Percentiles rank a stretch among this genome's conserved stretches.
phyloP scores from a whole-genome alignment of 441 rosid species.

The Mallotus japonicus region DNA sequence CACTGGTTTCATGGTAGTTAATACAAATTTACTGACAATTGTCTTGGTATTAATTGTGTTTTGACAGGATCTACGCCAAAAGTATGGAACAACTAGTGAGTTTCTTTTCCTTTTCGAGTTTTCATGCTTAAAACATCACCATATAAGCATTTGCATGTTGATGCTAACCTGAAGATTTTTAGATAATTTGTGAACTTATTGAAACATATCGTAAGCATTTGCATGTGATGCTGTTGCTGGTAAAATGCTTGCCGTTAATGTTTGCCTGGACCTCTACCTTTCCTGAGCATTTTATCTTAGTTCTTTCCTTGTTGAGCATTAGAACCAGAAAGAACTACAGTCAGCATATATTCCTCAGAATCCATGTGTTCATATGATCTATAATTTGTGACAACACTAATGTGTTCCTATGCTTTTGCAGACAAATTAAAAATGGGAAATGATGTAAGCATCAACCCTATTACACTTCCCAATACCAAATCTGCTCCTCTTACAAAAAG shows the following conservation, averaged over 20 bases:
- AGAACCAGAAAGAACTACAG: neutral
- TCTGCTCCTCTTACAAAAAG: slow-evolving; percentile 39
- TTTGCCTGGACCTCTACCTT: slow-evolving; percentile 1
- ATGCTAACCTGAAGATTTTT: neutral
- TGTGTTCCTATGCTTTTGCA: slow-evolving; percentile 32
- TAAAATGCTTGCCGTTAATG: neutral
- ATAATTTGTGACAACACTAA: slow-evolving; percentile 16
- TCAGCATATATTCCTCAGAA: neutral
- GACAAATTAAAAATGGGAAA: slow-evolving; percentile 55
- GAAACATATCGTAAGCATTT: neutral
- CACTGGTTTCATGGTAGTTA: slow-evolving; percentile 6
- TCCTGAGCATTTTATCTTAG: neutral
- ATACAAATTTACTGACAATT: slow-evolving; percentile 6
- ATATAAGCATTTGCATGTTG: too few species aligned
- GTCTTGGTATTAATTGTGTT: slow-evolving; percentile 24
- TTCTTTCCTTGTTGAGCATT: neutral
- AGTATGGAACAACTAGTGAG: slow-evolving; percentile 58
- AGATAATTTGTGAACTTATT: slow-evolving; percentile 1
- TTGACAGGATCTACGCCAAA: slow-evolving; percentile 82
- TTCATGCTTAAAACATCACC: neutral
- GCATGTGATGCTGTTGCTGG: neutral
- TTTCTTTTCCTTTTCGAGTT: slow-evolving; percentile 14
- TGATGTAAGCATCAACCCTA: slow-evolving; percentile 29
- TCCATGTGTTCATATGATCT: neutral
- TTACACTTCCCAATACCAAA: slow-evolving; percentile 28